These are phyloP conservation scores for Nitzschia sp. DNA, from an alignment of 108 stramenopile species.

Conservation along the genomic window DNA sequence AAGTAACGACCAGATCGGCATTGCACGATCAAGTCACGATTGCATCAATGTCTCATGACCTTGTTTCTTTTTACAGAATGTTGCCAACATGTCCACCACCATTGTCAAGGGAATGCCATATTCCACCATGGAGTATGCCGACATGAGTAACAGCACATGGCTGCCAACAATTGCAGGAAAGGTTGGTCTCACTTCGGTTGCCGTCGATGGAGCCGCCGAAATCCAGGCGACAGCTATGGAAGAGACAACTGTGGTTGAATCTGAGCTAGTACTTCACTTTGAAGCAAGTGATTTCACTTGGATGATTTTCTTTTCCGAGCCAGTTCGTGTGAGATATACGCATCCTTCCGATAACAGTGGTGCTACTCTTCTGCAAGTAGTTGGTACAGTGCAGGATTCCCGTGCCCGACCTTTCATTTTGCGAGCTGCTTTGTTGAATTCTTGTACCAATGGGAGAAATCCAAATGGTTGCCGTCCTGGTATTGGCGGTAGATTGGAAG, in stretches of 20 bases:
- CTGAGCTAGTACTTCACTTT: conserved; percentile 67
- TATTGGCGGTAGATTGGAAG: conserved; percentile 47
- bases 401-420: conserved; percentile 49
- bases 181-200: conserved; percentile 21
- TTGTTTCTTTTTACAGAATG: conserved; percentile 22
- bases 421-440: conserved; percentile 74
- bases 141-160: conserved; percentile 2
- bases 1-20: background rate
- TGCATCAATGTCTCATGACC: no score
- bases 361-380: conserved; percentile 37
- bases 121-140: conserved; percentile 69
- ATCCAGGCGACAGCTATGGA: conserved; percentile 24
- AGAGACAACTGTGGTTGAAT: conserved; percentile 40
- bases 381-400: conserved; percentile 14
- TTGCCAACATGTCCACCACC: conserved; percentile 58
- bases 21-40: no score
- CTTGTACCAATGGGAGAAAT: conserved; percentile 79
- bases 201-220: conserved; percentile 24
- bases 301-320: conserved; percentile 87
- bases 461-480: conserved; percentile 44
- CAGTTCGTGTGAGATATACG: conserved; percentile 57
- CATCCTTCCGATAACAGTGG: conserved; percentile 30
- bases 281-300: conserved; percentile 80
- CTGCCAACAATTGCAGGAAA: conserved; percentile 44
- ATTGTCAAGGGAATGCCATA: conserved; percentile 90